These are phyloP conservation scores for Melampsora larici-populina DNA, from an alignment of 1,284 basidiomycete genomes.

Conservation along the genomic window DNA sequence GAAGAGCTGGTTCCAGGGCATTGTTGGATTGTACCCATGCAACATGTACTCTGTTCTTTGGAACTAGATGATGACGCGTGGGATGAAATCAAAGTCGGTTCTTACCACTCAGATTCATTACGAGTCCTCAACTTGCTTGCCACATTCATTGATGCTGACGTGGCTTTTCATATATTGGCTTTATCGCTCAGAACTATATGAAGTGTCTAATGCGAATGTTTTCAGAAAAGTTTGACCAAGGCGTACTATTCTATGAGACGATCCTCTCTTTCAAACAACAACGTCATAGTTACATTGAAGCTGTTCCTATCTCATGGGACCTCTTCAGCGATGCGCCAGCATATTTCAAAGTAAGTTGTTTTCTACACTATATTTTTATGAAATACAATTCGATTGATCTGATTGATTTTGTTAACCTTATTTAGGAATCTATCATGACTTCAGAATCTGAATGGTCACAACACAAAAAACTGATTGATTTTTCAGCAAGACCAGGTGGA, in stretches of 20 bases:
- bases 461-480: constrained; percentile 93
- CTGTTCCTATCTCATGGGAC: constrained; percentile 79
- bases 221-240: constrained; percentile 73
- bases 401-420: neutral
- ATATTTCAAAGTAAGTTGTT: constrained; percentile 73
- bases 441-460: constrained; percentile 96
- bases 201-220: constrained; percentile 96
- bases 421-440: constrained; percentile 79
- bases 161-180: neutral
- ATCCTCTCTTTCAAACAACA: constrained; percentile 79
- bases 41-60: constrained; percentile 83
- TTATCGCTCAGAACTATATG: constrained; percentile 75
- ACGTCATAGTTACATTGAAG: constrained; percentile 84
- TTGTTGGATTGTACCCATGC: constrained; percentile 90
- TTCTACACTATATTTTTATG: neutral
- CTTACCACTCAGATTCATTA: constrained; percentile 32
- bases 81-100: constrained; percentile 83
- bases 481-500: constrained; percentile 77
- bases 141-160: constrained; percentile 11
- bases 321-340: constrained; percentile 79
- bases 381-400: constrained; percentile 13
- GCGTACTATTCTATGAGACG: constrained; percentile 91
- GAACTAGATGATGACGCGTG: constrained; percentile 97
- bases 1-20: constrained; percentile 87
- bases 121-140: neutral